Base-by-base conservation (phyloP, 257 asterid genomes). In the Solanum chaucha region DNA sequence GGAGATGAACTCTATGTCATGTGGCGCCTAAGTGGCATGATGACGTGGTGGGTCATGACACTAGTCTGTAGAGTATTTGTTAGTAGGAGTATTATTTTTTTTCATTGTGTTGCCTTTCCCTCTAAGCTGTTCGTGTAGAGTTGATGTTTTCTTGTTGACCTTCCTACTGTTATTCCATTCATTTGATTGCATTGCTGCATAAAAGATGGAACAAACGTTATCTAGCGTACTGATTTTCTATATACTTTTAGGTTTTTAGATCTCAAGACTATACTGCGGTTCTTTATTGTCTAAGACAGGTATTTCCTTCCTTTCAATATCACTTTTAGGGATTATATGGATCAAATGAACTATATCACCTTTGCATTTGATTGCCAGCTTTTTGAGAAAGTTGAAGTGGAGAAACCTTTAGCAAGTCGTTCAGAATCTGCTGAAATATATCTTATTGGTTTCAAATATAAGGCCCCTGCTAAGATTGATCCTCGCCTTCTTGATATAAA, bases 381-480 rank as follows among this genome's bases (percentile, higher is more conserved):
- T 35, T 97, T 97, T 93, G 98, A 95, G 90, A 95, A 92, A 92
- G 99, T 97, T 86, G 99, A 97, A 88, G 99, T 97, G 83, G 96
- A 97, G 75, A 97, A 97, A 85, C 99, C 99, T 34, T 89, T 87
- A 70, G 99, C 99, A 28, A 95, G 98, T 93, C 86, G 98, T 59
- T 92, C 96, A 19, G 84, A 98, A 58, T 97, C 98, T 40, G 99
- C 99, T 17, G 99, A 95, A 86, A 97, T 96, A 87, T 97, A 94
- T 90, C 81, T 95, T 51, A 9, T 95, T 10, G 99, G 96, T 24
- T 86, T 94, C 14, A 97, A 92, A 87, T 97, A 97, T 36, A 97
- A 94, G 91, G 99, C 99, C 44, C 99, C 99, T 73, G 96, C 96
- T 3, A 97, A 97, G 97, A 97, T 97, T 87, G 99, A 97, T 87